Percentiles rank a stretch among this genome's conserved stretches.
phyloP scores from a whole-genome alignment of 75 land plant genomes.

The Larix kaempferi region DNA sequence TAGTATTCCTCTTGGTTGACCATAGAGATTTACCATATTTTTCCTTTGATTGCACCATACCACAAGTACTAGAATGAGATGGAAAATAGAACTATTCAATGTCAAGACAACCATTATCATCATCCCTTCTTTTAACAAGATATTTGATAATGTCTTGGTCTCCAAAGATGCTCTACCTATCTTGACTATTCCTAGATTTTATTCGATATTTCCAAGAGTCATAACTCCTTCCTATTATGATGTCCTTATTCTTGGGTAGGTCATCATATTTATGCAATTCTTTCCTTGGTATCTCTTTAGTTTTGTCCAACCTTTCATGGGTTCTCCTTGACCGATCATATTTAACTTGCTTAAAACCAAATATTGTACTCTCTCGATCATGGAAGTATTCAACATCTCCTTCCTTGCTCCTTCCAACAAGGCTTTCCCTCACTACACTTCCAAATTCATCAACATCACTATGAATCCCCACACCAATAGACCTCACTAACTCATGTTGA shows the following conservation, averaged over 20 bases:
- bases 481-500: no score
- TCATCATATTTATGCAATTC: conserved; percentile 21
- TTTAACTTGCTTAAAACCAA: conserved; percentile 24
- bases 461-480: no score
- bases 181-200: conserved; percentile 1
- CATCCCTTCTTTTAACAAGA: conserved; percentile 11
- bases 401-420: conserved; percentile 86
- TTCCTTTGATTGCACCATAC: background rate
- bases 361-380: conserved; percentile 47
- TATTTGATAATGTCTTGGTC: conserved; percentile 7
- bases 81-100: conserved; percentile 88
- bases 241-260: conserved; percentile 34
- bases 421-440: conserved; percentile 72
- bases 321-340: conserved; percentile 19
- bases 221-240: conserved; percentile 17
- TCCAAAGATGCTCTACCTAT: background rate
- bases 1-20: no score
- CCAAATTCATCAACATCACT: conserved; percentile 86
- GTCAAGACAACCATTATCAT: conserved; percentile 22
- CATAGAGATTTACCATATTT: no score
- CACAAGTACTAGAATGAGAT: conserved; percentile 54
- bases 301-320: conserved; percentile 17
- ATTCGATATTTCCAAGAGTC: conserved; percentile 26
- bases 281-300: conserved; percentile 20
- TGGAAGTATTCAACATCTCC: conserved; percentile 69